Conservation (phyloP, 2,329 filamentous ascomycete species). For the Colletotrichum shisoi region DNA sequence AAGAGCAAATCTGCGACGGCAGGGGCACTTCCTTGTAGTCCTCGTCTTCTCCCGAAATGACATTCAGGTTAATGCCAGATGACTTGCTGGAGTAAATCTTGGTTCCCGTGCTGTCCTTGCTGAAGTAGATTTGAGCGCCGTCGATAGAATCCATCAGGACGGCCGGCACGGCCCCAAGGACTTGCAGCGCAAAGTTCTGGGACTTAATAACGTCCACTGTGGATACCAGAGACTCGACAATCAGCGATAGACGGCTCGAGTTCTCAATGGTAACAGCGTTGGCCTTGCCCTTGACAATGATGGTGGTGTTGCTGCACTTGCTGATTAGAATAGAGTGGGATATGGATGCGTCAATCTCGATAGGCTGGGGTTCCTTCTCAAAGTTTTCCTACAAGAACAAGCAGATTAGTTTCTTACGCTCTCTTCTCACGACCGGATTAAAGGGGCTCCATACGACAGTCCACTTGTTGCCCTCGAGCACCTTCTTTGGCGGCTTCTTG, state of each 20-base stretch:
- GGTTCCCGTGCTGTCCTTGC: slow-evolving; percentile 77
- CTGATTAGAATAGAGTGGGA: slow-evolving; percentile 91
- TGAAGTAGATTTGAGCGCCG: slow-evolving; percentile 85
- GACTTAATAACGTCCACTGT: slow-evolving; percentile 96
- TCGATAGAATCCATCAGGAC: slow-evolving; percentile 94
- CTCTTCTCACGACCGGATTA: background rate
- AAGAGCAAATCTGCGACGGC: slow-evolving; percentile 86
- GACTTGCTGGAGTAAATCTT: slow-evolving; percentile 93
- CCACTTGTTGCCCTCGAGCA: slow-evolving; percentile 92
- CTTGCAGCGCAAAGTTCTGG: slow-evolving; percentile 91
- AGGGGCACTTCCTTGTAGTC: slow-evolving; percentile 89
- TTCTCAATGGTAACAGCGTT: slow-evolving; percentile 98
- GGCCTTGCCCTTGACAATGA: slow-evolving; percentile 90
- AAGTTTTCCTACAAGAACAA: slow-evolving; percentile 80
- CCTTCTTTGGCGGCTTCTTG: slow-evolving; percentile 82
- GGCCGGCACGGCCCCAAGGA: slow-evolving; percentile 84
- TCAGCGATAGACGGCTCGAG: slow-evolving; percentile 80
- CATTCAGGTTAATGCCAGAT: slow-evolving; percentile 83
- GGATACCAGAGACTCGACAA: slow-evolving; percentile 88
- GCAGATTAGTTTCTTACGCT: background rate
- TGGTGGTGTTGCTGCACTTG: slow-evolving; percentile 87
- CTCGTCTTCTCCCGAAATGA: slow-evolving; percentile 73
- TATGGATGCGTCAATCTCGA: slow-evolving; percentile 83
- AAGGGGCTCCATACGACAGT: slow-evolving; percentile 69
- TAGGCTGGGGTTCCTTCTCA: slow-evolving; percentile 74